Evolutionary conservation across 2,329 filamentous ascomycete species (phyloP), one percentile per base, ranked within the genome.

Genomic region (Fusarium humuli): DNA sequence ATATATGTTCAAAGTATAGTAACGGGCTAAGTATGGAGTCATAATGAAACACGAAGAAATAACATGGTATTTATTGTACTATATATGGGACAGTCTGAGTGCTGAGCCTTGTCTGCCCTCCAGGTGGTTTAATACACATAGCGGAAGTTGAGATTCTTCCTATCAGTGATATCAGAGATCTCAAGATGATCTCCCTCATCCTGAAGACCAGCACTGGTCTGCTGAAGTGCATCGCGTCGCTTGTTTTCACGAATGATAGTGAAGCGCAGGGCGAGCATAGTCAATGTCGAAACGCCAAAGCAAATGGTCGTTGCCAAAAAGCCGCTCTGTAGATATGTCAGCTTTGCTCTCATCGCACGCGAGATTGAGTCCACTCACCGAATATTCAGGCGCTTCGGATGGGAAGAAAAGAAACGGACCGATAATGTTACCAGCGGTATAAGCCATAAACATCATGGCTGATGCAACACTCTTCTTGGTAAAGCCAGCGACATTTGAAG

Each of bases 391-490:
- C 2, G 72, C 70, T 40, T 74, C 72, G 0, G 47, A 45, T 5
- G 72, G 37, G 2, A 74, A 74, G 45, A 74, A 74, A 0, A 74
- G 44, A n/a, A 74, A 74, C 8, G 72, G 72, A 0, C 71, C 72
- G 7, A 73, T 67, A 2, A 73, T 73, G 5, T 73, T 73, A 0
- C 71, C 71, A 5, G 44, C 34, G 0, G 71, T 72, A 13, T 74
- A 74, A 4, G 70, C 62, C 57, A 73, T 70, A 4, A 74, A 73
- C 72, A 74, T 70, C 72, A 74, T 74, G 1, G 72, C 70, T 0
- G 69, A 60, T 1, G 72, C 69, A 3, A 73, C 65, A 20, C 65
- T 71, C 56, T 74, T 74, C 48, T 74, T 74, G 1, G 72, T 74
- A 20, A 73, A 74, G 1, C 72, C 72, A 7, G 70, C 72, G 1